Percentiles rank a stretch among this genome's conserved stretches.
phyloP scores from a whole-genome alignment of 768 basidiomycete genomes.

The Rhodotorula paludigena region DNA sequence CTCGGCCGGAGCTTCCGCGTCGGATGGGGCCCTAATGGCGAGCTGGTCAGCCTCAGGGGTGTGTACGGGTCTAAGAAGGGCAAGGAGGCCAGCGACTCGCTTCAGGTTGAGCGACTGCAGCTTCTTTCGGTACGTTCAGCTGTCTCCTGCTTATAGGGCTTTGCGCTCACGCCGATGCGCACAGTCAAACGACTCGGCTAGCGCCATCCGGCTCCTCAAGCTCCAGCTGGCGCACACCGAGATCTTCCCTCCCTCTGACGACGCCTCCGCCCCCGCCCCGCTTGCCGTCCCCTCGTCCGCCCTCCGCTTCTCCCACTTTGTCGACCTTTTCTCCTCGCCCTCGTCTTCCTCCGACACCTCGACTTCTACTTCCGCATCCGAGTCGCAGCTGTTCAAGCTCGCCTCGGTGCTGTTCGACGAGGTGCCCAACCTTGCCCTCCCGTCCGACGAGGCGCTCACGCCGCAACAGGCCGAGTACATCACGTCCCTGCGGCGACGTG shows the following conservation, averaged over 20 bases:
- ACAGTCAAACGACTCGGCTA: not conserved
- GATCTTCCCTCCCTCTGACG: conserved; percentile 58
- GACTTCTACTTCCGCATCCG: conserved; percentile 56
- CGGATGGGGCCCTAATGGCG: conserved; percentile 80
- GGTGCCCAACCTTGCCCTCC: conserved; percentile 60
- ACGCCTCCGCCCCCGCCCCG: conserved; percentile 69
- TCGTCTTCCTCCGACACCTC: too few relatives aligned
- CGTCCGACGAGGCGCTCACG: conserved; percentile 14
- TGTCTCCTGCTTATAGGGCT: too few relatives aligned
- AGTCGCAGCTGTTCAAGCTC: conserved; percentile 79
- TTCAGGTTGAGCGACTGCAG: conserved; percentile 14
- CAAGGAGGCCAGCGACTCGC: not conserved
- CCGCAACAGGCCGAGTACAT: conserved; percentile 43
- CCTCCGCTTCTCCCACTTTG: conserved; percentile 74
- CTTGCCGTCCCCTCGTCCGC: conserved; percentile 66
- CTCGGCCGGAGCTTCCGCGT: conserved; percentile 83
- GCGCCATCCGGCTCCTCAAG: conserved; percentile 71
- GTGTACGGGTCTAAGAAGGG: not conserved
- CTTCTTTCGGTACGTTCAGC: conserved; percentile 2
- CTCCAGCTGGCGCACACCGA: conserved; percentile 59
- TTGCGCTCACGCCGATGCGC: not conserved
- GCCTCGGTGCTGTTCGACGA: conserved; percentile 83
- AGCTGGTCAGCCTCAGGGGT: conserved; percentile 51
- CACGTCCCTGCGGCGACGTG: conserved; percentile 63
- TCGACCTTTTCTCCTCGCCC: conserved; percentile 59